Conservation (phyloP, 176 grass and related monocot species). For the Elaeis guineensis region DNA sequence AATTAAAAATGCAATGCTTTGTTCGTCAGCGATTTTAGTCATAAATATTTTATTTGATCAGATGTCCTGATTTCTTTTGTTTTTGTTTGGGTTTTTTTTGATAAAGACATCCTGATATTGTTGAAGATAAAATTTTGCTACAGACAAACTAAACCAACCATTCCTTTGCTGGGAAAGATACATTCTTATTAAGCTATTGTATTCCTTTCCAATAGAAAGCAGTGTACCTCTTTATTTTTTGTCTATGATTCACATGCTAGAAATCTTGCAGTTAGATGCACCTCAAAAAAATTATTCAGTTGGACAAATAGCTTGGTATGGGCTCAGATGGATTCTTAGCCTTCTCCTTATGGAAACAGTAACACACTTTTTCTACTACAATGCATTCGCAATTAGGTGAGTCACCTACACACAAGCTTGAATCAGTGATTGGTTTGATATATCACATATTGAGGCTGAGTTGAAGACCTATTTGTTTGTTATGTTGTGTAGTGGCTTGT, state of each 20-base stretch:
- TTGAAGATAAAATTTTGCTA: no score
- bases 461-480: conserved; percentile 8
- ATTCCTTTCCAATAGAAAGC: not conserved
- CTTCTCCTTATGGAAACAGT: conserved; percentile 78
- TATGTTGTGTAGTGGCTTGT: conserved; percentile 48
- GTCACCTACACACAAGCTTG: not conserved
- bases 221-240: conserved; percentile 1
- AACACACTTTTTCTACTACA: conserved; percentile 89
- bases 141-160: no score
- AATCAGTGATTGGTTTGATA: no score
- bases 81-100: no score
- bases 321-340: conserved; percentile 57
- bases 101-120: no score
- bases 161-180: no score
- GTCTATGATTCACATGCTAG: conserved; percentile 29
- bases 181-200: no score
- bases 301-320: conserved; percentile 57
- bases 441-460: no score
- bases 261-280: conserved; percentile 62
- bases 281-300: conserved; percentile 74
- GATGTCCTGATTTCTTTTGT: no score
- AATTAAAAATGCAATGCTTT: no score
- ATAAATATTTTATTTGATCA: no score
- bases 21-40: no score
- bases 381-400: conserved; percentile 86